A percentile compares a stretch with the other conserved stretches of the same genome.
Conservation (phyloP, 116 monocot species). For the Cymodocea nodosa region DNA sequence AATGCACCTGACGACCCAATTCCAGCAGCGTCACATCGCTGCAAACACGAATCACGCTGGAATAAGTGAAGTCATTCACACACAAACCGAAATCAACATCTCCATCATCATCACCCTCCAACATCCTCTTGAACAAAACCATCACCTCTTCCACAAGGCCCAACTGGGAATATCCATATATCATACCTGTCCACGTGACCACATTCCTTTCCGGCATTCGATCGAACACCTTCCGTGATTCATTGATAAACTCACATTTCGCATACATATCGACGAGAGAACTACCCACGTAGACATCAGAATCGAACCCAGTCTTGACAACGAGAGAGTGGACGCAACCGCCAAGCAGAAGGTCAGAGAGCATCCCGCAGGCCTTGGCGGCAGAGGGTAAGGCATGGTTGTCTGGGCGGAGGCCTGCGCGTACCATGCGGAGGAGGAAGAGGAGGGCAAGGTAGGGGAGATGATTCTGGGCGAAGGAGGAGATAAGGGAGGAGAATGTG, state of each 20-base stretch:
- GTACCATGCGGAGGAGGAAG: slow-evolving; percentile 34
- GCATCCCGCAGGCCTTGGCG: slow-evolving; percentile 40
- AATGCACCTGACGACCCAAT: slow-evolving; percentile 40
- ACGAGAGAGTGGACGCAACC: slow-evolving; percentile 44
- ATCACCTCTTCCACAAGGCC: slow-evolving; percentile 22
- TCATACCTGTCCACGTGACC: slow-evolving; percentile 62
- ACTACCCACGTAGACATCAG: slow-evolving; percentile 56
- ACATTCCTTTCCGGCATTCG: slow-evolving; percentile 45
- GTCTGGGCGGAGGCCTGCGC: slow-evolving; percentile 19
- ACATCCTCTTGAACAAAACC: slow-evolving; percentile 27
- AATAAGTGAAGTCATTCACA: slow-evolving; percentile 52
- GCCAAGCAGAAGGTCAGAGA: slow-evolving; percentile 23
- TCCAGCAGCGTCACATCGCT: slow-evolving; percentile 31
- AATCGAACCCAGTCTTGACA: slow-evolving; percentile 22
- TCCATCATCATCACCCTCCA: slow-evolving; percentile 6
- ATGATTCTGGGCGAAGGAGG: slow-evolving; percentile 57
- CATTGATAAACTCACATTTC: slow-evolving; percentile 27
- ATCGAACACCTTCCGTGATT: slow-evolving; percentile 40
- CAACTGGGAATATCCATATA: slow-evolving; percentile 35
- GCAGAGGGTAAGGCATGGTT: slow-evolving; percentile 46
- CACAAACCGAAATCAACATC: background rate
- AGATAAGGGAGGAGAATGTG: slow-evolving; percentile 55
- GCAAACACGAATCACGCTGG: slow-evolving; percentile 38
- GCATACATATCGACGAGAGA: slow-evolving; percentile 55
- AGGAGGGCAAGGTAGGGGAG: slow-evolving; percentile 33